Base-by-base conservation (phyloP, 2,329 filamentous ascomycete genomes). In the Lecanicillium sp. region DNA sequence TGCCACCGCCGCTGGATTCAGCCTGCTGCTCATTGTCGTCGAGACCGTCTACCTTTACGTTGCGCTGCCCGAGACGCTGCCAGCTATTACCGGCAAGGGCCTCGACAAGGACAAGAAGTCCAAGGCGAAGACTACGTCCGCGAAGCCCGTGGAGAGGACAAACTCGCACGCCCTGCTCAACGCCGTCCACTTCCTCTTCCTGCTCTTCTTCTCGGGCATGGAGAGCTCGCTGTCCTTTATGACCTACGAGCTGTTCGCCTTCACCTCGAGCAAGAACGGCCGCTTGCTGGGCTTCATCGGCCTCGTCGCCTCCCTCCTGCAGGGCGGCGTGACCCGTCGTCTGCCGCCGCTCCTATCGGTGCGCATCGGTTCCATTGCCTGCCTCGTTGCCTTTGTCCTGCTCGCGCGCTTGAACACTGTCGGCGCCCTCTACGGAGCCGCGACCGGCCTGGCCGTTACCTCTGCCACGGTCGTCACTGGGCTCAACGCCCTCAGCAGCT, bases 141-240 rank as follows among this genome's bases (percentile, higher is more conserved):
- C 51, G 37, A 48, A 48, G 17, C 37, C 49, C 3, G 42, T 60
- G 17, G 62, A 65, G 50, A 71, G 84, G 42, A 94, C 87, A 3
- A 97, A 97, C 62, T 87, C 84, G 4, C 87, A 92, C 49, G 64
- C 77, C 20, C 59, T 94, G 11, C 78, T 98, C 33, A 96, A 96
- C 57, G 64, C 82, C 2, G 81, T 87, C 0, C 92, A 98, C 61
- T 84, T 97, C 54, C 66, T 82, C 33, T 98, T 98, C 61, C 79
- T 98, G 43, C 79, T 98, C 11, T 95, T 95, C 64, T 98, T 98
- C 65, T 95, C 87, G 3, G 92, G 92, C 44, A 90, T 98, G 84
- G 92, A 98, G 58, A 97, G 95, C 61, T 95, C 88, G 1, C 74
- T 98, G 3, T 89, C 92, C 0, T 98, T 98, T 60, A 89, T 98